These are phyloP conservation scores for Porpolomopsis calyptriformis DNA, from an alignment of 768 basidiomycete genomes.

Conservation along the genomic window DNA sequence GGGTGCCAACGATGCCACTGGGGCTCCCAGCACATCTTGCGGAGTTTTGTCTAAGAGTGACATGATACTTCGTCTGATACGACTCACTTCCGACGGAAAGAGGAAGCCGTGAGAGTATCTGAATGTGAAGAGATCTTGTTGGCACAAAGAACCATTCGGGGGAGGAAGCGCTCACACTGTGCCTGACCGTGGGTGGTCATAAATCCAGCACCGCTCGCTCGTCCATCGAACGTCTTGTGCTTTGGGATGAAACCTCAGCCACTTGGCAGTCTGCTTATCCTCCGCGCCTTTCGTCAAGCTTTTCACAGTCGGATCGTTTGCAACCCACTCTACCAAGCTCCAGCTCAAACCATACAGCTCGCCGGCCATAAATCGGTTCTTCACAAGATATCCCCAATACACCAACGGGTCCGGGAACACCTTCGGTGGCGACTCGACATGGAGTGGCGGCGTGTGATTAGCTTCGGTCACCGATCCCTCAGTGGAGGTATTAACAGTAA, in stretches of 20 bases:
- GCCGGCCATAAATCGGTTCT: slow-evolving; percentile 90
- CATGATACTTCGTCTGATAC: slow-evolving; percentile 49
- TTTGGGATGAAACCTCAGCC: slow-evolving; percentile 82
- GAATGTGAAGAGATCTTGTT: slow-evolving; percentile 9
- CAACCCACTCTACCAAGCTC: slow-evolving; percentile 79
- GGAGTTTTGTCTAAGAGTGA: slow-evolving; percentile 38
- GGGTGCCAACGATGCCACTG: slow-evolving; percentile 21
- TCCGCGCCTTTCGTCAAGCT: slow-evolving; percentile 69
- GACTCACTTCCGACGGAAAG: slow-evolving; percentile 78
- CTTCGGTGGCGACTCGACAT: not conserved
- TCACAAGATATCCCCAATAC: slow-evolving; percentile 87
- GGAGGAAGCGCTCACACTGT: slow-evolving; percentile 59
- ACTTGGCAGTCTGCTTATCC: slow-evolving; percentile 87
- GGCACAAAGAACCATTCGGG: slow-evolving; percentile 5
- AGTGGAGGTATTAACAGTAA: not conserved
- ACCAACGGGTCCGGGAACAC: slow-evolving; percentile 51
- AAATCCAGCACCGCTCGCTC: slow-evolving; percentile 93
- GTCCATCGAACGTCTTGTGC: slow-evolving; percentile 76
- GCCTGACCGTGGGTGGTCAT: slow-evolving; percentile 90
- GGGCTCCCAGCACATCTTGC: slow-evolving; percentile 24
- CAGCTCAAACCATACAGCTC: slow-evolving; percentile 87
- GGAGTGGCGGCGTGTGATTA: not conserved
- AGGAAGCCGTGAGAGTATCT: slow-evolving; percentile 93
- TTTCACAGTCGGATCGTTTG: slow-evolving; percentile 62
- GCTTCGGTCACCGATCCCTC: slow-evolving; percentile 4